Conservation (phyloP, 768 basidiomycete species). For the Suillus luteus region DNA sequence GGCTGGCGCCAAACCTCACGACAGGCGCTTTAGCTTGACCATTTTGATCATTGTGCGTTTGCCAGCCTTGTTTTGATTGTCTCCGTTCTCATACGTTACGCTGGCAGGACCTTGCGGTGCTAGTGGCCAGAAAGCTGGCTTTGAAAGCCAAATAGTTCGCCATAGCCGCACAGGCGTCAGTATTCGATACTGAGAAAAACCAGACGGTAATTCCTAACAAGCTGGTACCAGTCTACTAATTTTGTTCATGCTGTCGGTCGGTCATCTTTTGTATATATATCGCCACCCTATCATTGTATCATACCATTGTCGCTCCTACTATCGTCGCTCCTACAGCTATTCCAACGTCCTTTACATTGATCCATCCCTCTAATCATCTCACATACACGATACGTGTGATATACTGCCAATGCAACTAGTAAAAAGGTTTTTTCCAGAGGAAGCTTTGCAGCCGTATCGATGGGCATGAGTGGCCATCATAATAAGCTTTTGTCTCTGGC, state of each 20-base stretch:
- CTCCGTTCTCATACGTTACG: conserved; percentile 11
- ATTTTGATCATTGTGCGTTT: conserved; percentile 28
- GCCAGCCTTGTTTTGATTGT: background rate
- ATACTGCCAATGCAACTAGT: background rate
- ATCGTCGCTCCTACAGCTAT: background rate
- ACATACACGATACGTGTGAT: background rate
- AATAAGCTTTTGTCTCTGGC: background rate
- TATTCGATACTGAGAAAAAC: background rate
- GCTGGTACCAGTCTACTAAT: background rate
- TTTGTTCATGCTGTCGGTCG: background rate
- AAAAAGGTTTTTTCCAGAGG: background rate
- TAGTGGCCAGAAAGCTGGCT: conserved; percentile 13
- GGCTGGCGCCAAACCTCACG: conserved; percentile 8
- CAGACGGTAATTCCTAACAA: background rate
- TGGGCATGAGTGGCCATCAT: background rate
- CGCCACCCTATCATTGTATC: background rate
- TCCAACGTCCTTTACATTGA: background rate
- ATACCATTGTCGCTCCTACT: background rate
- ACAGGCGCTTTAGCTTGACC: conserved; percentile 21
- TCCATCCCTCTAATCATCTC: background rate
- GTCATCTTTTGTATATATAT: background rate
- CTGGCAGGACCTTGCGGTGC: conserved; percentile 28
- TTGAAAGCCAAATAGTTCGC: background rate
- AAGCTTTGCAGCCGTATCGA: background rate
- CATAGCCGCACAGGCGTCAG: no score